Conservation (phyloP, 1,284 basidiomycete species). For the Cerrena zonata region DNA sequence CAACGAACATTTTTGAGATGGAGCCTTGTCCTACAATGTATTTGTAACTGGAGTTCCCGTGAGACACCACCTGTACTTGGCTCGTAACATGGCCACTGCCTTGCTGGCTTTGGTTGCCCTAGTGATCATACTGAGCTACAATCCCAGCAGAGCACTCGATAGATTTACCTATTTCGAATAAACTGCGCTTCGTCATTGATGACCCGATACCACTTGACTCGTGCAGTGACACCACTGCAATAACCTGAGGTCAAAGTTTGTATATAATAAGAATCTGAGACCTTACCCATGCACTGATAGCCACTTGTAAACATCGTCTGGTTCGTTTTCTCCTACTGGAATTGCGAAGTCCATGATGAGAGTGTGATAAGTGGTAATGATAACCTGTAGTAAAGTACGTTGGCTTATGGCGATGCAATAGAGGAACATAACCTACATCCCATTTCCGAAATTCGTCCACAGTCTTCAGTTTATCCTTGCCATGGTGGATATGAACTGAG, state of each 20-base stretch:
- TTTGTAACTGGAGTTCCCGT: conserved; percentile 72
- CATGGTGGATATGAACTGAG: conserved; percentile 58
- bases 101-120: conserved; percentile 54
- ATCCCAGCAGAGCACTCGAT: not conserved
- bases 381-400: conserved; percentile 34
- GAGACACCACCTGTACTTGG: conserved; percentile 65
- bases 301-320: conserved; percentile 42
- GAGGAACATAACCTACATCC: conserved; percentile 40
- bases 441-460: conserved; percentile 40
- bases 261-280: not conserved
- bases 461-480: conserved; percentile 56
- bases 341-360: conserved; percentile 50
- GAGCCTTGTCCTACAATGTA: conserved; percentile 39
- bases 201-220: conserved; percentile 53
- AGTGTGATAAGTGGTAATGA: conserved; percentile 67
- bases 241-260: conserved; percentile 4
- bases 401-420: not conserved
- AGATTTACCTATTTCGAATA: conserved; percentile 52
- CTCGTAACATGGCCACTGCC: conserved; percentile 49
- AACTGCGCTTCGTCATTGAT: conserved; percentile 69
- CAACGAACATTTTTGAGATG: not conserved
- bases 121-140: not conserved
- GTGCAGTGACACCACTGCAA: conserved; percentile 48
- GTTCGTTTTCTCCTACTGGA: conserved; percentile 37
- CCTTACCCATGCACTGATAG: conserved; percentile 44